These are phyloP conservation scores for Pichia norvegensis DNA, from an alignment of 1,139 yeast genomes.

Conservation along the genomic window DNA sequence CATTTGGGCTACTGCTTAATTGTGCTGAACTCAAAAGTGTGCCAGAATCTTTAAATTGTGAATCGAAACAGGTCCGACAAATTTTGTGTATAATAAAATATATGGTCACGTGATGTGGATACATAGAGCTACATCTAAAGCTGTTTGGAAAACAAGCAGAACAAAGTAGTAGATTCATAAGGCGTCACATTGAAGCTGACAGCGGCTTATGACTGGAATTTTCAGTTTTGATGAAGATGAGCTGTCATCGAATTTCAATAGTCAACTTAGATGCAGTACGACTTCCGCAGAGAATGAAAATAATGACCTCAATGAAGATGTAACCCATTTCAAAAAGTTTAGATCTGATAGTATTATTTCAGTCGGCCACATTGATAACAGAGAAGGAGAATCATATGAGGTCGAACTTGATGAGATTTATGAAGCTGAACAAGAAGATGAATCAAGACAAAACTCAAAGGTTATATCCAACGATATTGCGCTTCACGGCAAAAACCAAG, in stretches of 20 bases:
- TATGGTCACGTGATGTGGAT: too few relatives aligned
- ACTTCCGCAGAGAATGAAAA: background rate
- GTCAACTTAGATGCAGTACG: background rate
- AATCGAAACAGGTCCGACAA: too few relatives aligned
- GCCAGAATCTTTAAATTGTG: too few relatives aligned
- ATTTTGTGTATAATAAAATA: too few relatives aligned
- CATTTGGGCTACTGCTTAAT: background rate
- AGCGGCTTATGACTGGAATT: constrained; percentile 19
- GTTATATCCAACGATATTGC: background rate
- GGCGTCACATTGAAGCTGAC: background rate
- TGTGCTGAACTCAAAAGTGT: too few relatives aligned
- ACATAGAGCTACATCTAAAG: too few relatives aligned
- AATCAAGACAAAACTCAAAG: constrained; percentile 16
- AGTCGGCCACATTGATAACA: constrained; percentile 32
- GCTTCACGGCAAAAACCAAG: background rate
- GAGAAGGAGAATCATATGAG: constrained; percentile 41
- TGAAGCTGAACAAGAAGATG: constrained; percentile 16
- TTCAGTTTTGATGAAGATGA: constrained; percentile 27
- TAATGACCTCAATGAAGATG: constrained; percentile 1
- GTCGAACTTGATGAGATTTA: constrained; percentile 35
- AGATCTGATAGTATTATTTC: constrained; percentile 28
- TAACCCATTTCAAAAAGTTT: constrained; percentile 18
- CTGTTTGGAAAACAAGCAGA: too few relatives aligned
- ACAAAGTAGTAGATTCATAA: too few relatives aligned
- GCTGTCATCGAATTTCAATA: constrained; percentile 8